Evolutionary conservation across 192 early-diverging fungal species (phyloP).

Genomic region (Cladochytrium replicatum): DNA sequence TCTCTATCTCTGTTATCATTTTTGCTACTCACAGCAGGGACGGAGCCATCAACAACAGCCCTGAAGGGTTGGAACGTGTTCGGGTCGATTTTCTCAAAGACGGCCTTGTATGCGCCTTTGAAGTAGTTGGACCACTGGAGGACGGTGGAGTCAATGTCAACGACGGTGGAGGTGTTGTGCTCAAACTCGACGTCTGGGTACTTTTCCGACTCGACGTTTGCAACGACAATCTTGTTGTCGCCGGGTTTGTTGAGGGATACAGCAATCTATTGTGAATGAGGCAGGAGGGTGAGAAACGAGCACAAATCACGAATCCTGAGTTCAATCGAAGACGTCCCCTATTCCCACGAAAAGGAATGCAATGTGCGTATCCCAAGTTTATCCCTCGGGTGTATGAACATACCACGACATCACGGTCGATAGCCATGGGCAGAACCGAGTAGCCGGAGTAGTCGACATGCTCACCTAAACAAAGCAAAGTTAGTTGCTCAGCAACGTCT

Average conservation of each 20-base stretch:
- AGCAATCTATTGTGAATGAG: too few relatives aligned
- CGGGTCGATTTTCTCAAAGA: conserved; percentile 40
- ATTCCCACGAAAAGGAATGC: too few relatives aligned
- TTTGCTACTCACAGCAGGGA: conserved; percentile 47
- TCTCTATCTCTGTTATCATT: too few relatives aligned
- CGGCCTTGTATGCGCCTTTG: conserved; percentile 78
- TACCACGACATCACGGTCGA: conserved; percentile 68
- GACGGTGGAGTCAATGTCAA: conserved; percentile 57
- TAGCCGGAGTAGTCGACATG: conserved; percentile 95
- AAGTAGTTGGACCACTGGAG: conserved; percentile 90
- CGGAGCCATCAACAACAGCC: conserved; percentile 65
- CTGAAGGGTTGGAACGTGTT: conserved; percentile 47
- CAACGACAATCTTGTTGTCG: conserved; percentile 36
- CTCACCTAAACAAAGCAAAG: conserved; percentile 45
- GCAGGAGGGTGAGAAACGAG: too few relatives aligned
- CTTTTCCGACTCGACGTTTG: conserved; percentile 45
- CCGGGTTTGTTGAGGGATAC: too few relatives aligned
- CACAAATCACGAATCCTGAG: too few relatives aligned
- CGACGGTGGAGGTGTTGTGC: conserved; percentile 35
- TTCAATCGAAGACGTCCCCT: too few relatives aligned
- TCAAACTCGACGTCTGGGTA: conserved; percentile 42
- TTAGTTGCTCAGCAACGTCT: too few relatives aligned
- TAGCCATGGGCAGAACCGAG: conserved; percentile 92
- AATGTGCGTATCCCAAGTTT: too few relatives aligned
- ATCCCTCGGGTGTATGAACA: conserved; percentile 23